Conservation (phyloP, 108 stramenopile genomes). For the Aureococcus anophagefferens region DNA sequence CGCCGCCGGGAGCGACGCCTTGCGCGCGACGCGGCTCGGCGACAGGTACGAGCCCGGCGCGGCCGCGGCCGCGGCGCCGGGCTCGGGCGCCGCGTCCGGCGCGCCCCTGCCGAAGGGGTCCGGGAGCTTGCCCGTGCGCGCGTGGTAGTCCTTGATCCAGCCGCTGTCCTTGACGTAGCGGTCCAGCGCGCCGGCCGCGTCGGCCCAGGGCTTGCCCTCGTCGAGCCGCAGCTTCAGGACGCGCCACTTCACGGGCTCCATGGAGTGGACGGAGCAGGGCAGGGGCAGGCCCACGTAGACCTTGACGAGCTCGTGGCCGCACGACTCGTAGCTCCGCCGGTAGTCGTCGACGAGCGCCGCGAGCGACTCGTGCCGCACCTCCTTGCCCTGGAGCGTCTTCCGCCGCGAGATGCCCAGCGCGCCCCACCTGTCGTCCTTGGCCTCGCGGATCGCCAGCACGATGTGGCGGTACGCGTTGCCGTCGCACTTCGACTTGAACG, state of each 20-base stretch:
- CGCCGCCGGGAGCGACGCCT: too few relatives aligned
- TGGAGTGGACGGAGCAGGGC: constrained; percentile 30
- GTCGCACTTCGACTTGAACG: constrained; percentile 34
- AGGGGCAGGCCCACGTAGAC: constrained; percentile 46
- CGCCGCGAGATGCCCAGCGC: constrained; percentile 41
- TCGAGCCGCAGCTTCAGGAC: constrained; percentile 13
- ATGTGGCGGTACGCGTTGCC: constrained; percentile 39
- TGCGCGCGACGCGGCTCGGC: too few relatives aligned
- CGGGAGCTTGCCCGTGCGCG: too few relatives aligned
- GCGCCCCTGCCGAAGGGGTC: too few relatives aligned
- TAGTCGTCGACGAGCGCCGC: constrained; percentile 31
- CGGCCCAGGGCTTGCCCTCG: not conserved
- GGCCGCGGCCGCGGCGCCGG: too few relatives aligned
- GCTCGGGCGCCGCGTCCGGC: too few relatives aligned
- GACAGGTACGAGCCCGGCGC: too few relatives aligned
- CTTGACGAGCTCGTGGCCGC: constrained; percentile 37
- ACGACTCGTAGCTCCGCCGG: constrained; percentile 20
- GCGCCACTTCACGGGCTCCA: constrained; percentile 41
- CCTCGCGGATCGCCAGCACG: constrained; percentile 27
- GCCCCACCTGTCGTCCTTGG: constrained; percentile 26
- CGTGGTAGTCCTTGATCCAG: too few relatives aligned
- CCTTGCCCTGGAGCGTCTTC: constrained; percentile 38
- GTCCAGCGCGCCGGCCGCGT: not conserved
- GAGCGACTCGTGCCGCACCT: constrained; percentile 23
- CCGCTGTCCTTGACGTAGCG: not conserved